These are phyloP conservation scores for Solanum chacoense DNA, from an alignment of 305 asterid species.

Conservation along the genomic window DNA sequence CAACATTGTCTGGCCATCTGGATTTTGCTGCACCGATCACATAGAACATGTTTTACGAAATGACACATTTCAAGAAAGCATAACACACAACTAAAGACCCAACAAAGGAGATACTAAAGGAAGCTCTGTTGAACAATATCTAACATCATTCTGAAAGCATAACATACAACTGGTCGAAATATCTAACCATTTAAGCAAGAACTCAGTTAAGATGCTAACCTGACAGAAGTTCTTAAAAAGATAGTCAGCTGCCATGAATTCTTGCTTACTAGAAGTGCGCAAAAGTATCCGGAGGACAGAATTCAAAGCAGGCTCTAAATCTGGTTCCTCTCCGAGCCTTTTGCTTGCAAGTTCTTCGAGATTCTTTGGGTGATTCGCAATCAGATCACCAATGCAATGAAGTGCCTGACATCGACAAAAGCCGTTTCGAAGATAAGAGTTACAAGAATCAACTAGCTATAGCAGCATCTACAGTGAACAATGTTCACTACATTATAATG, in stretches of 20 bases:
- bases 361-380: slow-evolving; percentile 56
- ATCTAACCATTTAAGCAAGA: not conserved
- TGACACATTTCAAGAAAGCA: slow-evolving; percentile 5
- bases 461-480: not conserved
- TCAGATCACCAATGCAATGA: slow-evolving; percentile 73
- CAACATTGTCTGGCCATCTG: slow-evolving; percentile 83
- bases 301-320: slow-evolving; percentile 73
- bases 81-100: not conserved
- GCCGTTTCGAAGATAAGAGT: not conserved
- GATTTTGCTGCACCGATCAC: slow-evolving; percentile 49
- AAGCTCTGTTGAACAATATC: not conserved
- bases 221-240: slow-evolving; percentile 80
- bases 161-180: not conserved
- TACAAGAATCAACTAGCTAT: not conserved
- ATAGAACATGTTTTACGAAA: not conserved
- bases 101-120: not conserved
- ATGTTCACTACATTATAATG: not conserved
- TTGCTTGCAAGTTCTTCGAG: slow-evolving; percentile 72
- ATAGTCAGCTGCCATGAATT: slow-evolving; percentile 77
- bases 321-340: slow-evolving; percentile 86
- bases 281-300: slow-evolving; percentile 68
- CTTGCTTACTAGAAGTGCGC: slow-evolving; percentile 79
- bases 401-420: slow-evolving; percentile 51
- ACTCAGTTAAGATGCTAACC: slow-evolving; percentile 35
- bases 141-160: not conserved